phyloP scores from a whole-genome alignment of 2,329 filamentous ascomycete species.

The Stagonosporopsis cucurbitacearum region DNA sequence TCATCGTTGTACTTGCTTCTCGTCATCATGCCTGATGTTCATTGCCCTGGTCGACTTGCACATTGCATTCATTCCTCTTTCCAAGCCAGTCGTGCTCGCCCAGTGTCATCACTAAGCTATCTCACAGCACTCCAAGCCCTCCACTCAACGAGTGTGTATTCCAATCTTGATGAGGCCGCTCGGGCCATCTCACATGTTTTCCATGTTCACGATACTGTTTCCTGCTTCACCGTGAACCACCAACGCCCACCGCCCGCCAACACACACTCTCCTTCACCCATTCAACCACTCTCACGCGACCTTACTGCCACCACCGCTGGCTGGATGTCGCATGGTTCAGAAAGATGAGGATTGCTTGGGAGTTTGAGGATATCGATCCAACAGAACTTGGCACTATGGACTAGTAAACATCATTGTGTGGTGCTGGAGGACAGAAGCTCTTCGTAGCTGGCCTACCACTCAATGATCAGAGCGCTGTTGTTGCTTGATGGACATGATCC shows the following conservation, averaged over 20 bases:
- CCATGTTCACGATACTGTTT: not conserved
- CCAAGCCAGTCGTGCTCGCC: not conserved
- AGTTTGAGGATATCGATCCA: not conserved
- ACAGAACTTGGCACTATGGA: conserved; percentile 6
- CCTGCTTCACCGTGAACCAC: not conserved
- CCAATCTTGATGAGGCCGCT: conserved; percentile 6
- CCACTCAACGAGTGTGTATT: not conserved
- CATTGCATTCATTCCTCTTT: too few relatives aligned
- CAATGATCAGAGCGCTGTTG: conserved; percentile 6
- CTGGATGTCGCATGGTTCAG: conserved; percentile 12
- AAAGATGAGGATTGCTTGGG: conserved; percentile 14
- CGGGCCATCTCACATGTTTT: not conserved
- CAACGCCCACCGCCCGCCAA: not conserved
- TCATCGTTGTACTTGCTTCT: not conserved
- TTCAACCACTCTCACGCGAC: not conserved
- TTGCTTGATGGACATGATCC: conserved; percentile 6
- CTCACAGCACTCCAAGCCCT: not conserved
- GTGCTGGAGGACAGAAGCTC: conserved; percentile 11
- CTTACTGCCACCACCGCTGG: conserved; percentile 8
- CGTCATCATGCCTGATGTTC: not conserved
- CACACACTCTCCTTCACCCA: not conserved
- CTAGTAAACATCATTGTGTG: conserved; percentile 4
- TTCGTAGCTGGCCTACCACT: conserved; percentile 9
- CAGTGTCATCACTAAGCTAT: not conserved
- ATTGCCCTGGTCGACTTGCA: not conserved